Conservation (phyloP, 2,329 filamentous ascomycete genomes). For the Bipolaris bicolor region DNA sequence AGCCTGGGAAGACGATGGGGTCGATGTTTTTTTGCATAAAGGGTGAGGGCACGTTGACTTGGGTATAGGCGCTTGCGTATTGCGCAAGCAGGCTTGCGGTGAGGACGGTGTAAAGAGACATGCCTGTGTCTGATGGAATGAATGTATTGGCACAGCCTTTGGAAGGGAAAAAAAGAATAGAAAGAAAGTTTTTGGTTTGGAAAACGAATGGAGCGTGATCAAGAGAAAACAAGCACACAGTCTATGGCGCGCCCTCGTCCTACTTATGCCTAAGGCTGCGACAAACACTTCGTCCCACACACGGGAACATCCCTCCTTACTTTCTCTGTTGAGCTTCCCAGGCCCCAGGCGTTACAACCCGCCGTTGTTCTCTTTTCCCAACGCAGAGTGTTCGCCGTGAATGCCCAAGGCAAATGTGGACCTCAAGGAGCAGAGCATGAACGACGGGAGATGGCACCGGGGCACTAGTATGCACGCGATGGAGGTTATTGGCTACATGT, state of each 20-base stretch:
- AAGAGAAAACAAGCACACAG: not conserved
- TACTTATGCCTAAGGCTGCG: constrained; percentile 9
- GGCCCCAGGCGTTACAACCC: constrained; percentile 10
- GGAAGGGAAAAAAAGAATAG: not conserved
- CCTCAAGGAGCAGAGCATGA: constrained; percentile 16
- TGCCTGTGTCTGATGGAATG: constrained; percentile 32
- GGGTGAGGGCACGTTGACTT: constrained; percentile 39
- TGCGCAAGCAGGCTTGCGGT: constrained; percentile 35
- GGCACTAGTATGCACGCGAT: not conserved
- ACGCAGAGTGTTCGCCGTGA: constrained; percentile 11
- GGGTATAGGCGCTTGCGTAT: constrained; percentile 42
- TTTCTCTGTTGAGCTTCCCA: not conserved
- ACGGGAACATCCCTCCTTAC: constrained; percentile 2
- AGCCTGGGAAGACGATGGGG: constrained; percentile 52
- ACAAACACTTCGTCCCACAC: constrained; percentile 4
- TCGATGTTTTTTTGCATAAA: constrained; percentile 57
- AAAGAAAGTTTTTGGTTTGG: not conserved
- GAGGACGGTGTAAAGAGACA: constrained; percentile 39
- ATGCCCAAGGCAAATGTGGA: constrained; percentile 4
- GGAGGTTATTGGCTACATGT: constrained; percentile 7
- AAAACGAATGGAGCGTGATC: constrained; percentile 13
- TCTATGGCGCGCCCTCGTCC: not conserved
- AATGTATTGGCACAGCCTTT: constrained; percentile 15
- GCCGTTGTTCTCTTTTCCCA: constrained; percentile 11
- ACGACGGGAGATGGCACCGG: constrained; percentile 5